Conservation (phyloP, 495 filamentous ascomycete species). For the Sabuloglossum arenarium region DNA sequence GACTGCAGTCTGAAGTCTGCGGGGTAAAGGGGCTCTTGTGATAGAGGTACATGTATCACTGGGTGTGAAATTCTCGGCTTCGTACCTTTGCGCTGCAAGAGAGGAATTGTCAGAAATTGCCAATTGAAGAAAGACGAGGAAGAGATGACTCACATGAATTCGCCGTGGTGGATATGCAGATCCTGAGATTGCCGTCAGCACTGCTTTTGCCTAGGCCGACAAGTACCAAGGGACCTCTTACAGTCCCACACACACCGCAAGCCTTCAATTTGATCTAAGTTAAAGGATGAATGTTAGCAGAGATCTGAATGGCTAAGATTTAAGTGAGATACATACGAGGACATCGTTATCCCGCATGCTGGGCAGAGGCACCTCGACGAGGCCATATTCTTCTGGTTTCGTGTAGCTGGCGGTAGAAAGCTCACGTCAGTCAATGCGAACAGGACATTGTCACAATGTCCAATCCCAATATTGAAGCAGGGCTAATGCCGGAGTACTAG, state of each 20-base stretch:
- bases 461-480: background rate
- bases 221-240: background rate
- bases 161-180: constrained; percentile 5
- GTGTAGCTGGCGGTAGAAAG: constrained; percentile 27
- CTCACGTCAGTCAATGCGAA: constrained; percentile 2
- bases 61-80: background rate
- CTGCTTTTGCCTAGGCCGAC: background rate
- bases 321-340: constrained; percentile 19
- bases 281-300: background rate
- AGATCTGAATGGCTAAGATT: background rate
- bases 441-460: background rate
- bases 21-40: background rate
- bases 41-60: background rate
- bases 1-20: background rate
- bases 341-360: constrained; percentile 37
- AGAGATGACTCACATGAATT: background rate
- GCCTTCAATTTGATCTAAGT: constrained; percentile 37
- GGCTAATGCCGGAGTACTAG: constrained; percentile 6
- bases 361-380: constrained; percentile 40
- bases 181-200: background rate
- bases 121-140: background rate
- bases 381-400: constrained; percentile 33
- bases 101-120: background rate
- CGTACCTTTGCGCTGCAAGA: background rate
- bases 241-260: constrained; percentile 49